Conservation (phyloP, 345 rosid species). For the Barbarea vulgaris region DNA sequence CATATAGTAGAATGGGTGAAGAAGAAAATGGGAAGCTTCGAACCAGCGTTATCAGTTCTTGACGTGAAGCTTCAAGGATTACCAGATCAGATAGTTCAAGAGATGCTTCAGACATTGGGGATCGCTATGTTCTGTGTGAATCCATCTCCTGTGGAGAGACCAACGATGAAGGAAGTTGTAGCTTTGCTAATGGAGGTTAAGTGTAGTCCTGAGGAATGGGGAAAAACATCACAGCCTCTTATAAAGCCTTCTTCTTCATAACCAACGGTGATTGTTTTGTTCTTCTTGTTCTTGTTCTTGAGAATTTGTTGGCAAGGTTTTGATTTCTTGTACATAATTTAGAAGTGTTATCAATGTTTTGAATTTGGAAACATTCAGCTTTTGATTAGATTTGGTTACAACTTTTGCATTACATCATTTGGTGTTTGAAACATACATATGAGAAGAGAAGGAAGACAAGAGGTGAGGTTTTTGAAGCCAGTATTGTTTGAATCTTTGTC, state of each 20-base stretch:
- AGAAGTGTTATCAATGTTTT: constrained; percentile 42
- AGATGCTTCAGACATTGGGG: constrained; percentile 93
- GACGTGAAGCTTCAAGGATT: constrained; percentile 80
- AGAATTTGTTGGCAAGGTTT: constrained; percentile 24
- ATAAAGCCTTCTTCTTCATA: constrained; percentile 75
- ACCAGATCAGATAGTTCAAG: constrained; percentile 90
- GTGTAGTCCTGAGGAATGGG: constrained; percentile 89
- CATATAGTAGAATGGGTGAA: constrained; percentile 98
- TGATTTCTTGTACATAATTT: constrained; percentile 60
- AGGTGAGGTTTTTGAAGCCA: constrained; percentile 45
- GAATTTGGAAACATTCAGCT: neutral
- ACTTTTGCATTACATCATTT: constrained; percentile 8
- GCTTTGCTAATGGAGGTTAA: constrained; percentile 89
- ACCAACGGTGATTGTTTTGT: constrained; percentile 34
- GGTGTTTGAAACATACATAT: neutral
- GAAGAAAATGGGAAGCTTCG: constrained; percentile 96
- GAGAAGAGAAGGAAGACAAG: constrained; percentile 1
- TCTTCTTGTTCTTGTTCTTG: constrained; percentile 23
- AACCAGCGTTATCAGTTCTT: constrained; percentile 72
- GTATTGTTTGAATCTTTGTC: constrained; percentile 53
- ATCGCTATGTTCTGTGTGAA: constrained; percentile 97
- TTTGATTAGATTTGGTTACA: constrained; percentile 11
- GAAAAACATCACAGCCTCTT: constrained; percentile 85
- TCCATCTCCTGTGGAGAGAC: constrained; percentile 80
- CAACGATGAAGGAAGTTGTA: constrained; percentile 96